Percentiles rank a stretch among this genome's conserved stretches.
phyloP scores from a whole-genome alignment of 2,329 filamentous ascomycete species.

The Capronia americana region DNA sequence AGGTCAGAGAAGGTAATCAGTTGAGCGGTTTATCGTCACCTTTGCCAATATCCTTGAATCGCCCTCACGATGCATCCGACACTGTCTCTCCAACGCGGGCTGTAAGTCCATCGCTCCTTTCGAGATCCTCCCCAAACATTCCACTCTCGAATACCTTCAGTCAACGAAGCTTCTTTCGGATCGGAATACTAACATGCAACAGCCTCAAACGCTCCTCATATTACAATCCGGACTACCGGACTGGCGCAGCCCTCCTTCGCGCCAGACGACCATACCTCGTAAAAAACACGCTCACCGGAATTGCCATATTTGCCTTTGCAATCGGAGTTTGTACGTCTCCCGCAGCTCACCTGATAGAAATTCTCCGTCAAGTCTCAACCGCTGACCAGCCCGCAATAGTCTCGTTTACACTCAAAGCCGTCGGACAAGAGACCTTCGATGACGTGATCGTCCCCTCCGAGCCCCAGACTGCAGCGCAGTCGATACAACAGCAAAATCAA shows the following conservation, averaged over 20 bases:
- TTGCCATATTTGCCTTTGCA: constrained; percentile 76
- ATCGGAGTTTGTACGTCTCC: constrained; percentile 80
- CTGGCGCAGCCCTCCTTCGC: constrained; percentile 86
- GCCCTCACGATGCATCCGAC: neutral
- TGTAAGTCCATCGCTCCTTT: neutral
- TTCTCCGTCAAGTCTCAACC: neutral
- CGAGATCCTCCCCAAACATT: neutral
- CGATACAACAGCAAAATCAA: constrained; percentile 1
- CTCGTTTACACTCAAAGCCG: constrained; percentile 76
- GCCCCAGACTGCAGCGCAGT: neutral
- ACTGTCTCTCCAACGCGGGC: constrained; percentile 5
- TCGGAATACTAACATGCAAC: constrained; percentile 8
- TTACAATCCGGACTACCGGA: constrained; percentile 86
- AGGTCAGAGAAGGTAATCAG: neutral
- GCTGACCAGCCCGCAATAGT: constrained; percentile 53
- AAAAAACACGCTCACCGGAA: constrained; percentile 83
- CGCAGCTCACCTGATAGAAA: neutral
- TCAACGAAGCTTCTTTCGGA: neutral
- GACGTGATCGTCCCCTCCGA: constrained; percentile 83
- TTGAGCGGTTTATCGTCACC: neutral
- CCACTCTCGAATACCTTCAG: neutral
- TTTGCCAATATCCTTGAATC: neutral
- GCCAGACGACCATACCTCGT: constrained; percentile 90
- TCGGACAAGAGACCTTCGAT: constrained; percentile 96
- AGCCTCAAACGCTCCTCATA: constrained; percentile 73